Evolutionary conservation across 2,329 filamentous ascomycete species (phyloP), one percentile per base, ranked within the genome.

Genomic region (Zymoseptoria passerinii): DNA sequence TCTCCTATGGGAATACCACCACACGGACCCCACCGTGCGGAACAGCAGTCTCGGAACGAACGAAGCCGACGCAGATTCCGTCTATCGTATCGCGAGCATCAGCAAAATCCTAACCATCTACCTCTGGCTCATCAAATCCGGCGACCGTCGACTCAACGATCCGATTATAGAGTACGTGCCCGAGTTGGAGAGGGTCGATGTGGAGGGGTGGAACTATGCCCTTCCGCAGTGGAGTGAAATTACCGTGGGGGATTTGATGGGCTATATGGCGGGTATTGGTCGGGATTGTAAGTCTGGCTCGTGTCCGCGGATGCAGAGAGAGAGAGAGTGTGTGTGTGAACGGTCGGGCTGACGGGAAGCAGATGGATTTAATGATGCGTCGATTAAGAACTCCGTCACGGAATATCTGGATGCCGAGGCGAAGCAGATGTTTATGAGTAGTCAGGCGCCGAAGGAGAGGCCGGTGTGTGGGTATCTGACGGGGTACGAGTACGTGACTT

Each of bases 101-200:
- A 59, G 61, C 7, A 65, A 65, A 35, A 50, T 63, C 18, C 49
- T 65, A 10, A 63, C 63, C 0, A 51, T 65, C 2, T 65, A 65
- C 28, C 28, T 62, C 20, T 65, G 59, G 61, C 60, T 65, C 35
- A 63, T 63, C 35, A 55, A 59, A 9, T 56, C 58, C 16, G 62
- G 62, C 20, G 58, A 64, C 23, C 55, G 57, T 18, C 54, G 54
- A 28, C 61, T 61, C 52, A 61, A 63, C 18, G 58, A 60, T 20
- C 76, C 76, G 0, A 70, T 82, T 4, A 72, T 77, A 1, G 73
- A 78, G 40, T 78, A 78, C 55, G 66, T 81, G 5, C 77, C 79
- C 0, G 71, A 75, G 52, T 62, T 75, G 7, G 53, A 28, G 16
- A 48, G 56, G 9, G 63, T 64, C 74, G 51, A 60, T 2, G 61